Percentiles rank a stretch among this genome's conserved stretches.
Conservation (phyloP, 768 basidiomycete genomes). For the Amanita inopinata region DNA sequence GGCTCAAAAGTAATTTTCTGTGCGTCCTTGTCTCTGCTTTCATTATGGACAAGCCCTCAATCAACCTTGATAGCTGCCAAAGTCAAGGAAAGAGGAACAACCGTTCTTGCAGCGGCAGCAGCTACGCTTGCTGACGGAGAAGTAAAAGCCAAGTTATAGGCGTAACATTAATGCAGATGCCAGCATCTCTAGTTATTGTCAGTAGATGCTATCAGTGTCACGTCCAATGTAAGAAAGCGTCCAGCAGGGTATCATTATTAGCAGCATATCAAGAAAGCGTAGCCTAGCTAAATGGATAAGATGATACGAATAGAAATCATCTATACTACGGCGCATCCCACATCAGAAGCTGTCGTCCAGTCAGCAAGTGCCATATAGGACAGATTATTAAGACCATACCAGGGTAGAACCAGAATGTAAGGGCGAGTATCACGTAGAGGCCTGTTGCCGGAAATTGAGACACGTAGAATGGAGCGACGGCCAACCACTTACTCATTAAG, state of each 20-base stretch:
- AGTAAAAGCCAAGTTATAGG: slow-evolving; percentile 57
- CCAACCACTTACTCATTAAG: slow-evolving; percentile 27
- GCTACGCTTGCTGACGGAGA: slow-evolving; percentile 51
- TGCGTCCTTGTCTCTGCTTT: slow-evolving; percentile 28
- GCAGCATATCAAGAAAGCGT: no score
- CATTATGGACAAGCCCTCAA: neutral
- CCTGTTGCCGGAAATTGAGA: slow-evolving; percentile 22
- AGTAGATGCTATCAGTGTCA: no score
- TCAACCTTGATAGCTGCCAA: slow-evolving; percentile 50
- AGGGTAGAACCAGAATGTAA: slow-evolving; percentile 58
- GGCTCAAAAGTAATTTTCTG: slow-evolving; percentile 84
- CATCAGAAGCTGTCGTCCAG: slow-evolving; percentile 18
- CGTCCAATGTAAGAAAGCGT: no score
- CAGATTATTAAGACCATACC: slow-evolving; percentile 18
- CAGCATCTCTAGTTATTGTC: no score
- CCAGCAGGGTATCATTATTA: no score
- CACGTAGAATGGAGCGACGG: no score
- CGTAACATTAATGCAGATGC: no score
- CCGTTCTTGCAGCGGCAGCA: slow-evolving; percentile 72
- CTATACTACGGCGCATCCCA: slow-evolving; percentile 16
- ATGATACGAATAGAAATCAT: no score
- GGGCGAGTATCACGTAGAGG: slow-evolving; percentile 62
- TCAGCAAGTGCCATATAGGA: slow-evolving; percentile 1
- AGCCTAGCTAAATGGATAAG: no score
- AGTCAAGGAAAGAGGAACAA: slow-evolving; percentile 73